A percentile compares a stretch with the other conserved stretches of the same genome.
These are phyloP conservation scores for Colletotrichum gloeosporioides DNA, from an alignment of 2,329 filamentous ascomycete species.

Conservation along the genomic window DNA sequence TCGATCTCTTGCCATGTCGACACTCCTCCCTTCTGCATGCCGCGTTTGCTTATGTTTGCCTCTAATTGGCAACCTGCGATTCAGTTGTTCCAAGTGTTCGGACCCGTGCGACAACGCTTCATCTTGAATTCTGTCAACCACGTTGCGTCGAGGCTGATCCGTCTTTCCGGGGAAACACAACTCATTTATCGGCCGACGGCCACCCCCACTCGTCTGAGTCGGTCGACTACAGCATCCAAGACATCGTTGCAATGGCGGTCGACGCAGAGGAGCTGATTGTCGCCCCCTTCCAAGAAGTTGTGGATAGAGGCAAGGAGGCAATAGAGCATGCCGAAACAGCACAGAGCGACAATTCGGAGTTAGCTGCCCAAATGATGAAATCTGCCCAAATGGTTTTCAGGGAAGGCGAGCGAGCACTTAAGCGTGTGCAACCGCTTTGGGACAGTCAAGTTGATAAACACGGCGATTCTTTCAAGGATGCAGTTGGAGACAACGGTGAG, in stretches of 20 bases:
- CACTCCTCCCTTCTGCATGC: not conserved
- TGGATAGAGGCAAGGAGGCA: slow-evolving; percentile 42
- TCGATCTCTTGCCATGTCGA: not conserved
- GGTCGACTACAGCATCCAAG: not conserved
- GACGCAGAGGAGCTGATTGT: slow-evolving; percentile 19
- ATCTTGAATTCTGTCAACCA: not conserved
- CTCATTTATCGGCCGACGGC: not conserved
- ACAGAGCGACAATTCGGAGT: slow-evolving; percentile 25
- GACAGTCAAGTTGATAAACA: slow-evolving; percentile 39
- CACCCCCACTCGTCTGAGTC: not conserved
- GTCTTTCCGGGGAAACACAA: not conserved
- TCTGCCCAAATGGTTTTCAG: slow-evolving; percentile 36
- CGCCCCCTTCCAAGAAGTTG: slow-evolving; percentile 42
- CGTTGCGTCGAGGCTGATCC: not conserved
- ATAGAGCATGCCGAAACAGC: slow-evolving; percentile 34
- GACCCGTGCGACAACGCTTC: not conserved
- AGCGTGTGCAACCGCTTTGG: slow-evolving; percentile 43
- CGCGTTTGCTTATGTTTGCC: not conserved
- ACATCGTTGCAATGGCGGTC: slow-evolving; percentile 7
- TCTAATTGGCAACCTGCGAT: not conserved
- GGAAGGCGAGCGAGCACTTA: slow-evolving; percentile 42
- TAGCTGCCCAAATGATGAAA: slow-evolving; percentile 33
- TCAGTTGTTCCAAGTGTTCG: not conserved
- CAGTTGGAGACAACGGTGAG: slow-evolving; percentile 40
- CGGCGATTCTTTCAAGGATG: slow-evolving; percentile 39